Base-by-base conservation (phyloP, 2,329 filamentous ascomycete species). In the Talaromyces verruculosus region DNA sequence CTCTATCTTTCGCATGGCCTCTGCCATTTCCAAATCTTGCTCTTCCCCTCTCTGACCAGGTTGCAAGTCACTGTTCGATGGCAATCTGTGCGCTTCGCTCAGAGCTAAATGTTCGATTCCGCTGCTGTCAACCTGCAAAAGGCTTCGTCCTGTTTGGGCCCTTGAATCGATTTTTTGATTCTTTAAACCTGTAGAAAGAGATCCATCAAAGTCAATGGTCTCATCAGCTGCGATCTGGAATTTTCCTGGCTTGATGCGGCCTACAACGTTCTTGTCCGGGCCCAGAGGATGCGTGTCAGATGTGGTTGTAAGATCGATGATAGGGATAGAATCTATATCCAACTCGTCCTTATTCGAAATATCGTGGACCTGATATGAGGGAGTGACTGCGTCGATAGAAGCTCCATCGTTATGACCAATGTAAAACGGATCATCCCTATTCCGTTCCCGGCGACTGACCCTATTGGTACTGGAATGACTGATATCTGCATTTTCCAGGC, bases 381-480 rank as follows among this genome's bases (percentile, higher is more conserved):
- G 88, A 0, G 91, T 91, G 0, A 91, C 94, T 0, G 90, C 89
- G 5, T 85, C 85, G 39, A 87, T 87, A 3, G 87, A 87, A 0
- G 80, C 79, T 49, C 79, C 81, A 30, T 82, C 83, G 43, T 80
- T 80, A 7, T 80, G 78, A 28, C 83, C 83, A 73, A 99, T 98
- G 74, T 99, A 99, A 77, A 97, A 99, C 0, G 95, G 95, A 72
- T 99, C 95, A 74, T 98, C 94, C 71, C 87, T 91, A 76, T 97
- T 92, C 65, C 92, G 87, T 74, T 96, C 93, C 65, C 85, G 81
- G 11, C 93, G 86, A 74, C 97, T 92, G 3, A 89, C 25, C 11
- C 17, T 57, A 25, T 35, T 35, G 8, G n/a, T 19, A 4, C 7
- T 57, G 5, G 25, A n/a, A 47, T 35, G 15, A 7, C 28, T 25